These are phyloP conservation scores for Pontederia crassipes DNA, from an alignment of 176 grass and related monocot species.

Conservation along the genomic window DNA sequence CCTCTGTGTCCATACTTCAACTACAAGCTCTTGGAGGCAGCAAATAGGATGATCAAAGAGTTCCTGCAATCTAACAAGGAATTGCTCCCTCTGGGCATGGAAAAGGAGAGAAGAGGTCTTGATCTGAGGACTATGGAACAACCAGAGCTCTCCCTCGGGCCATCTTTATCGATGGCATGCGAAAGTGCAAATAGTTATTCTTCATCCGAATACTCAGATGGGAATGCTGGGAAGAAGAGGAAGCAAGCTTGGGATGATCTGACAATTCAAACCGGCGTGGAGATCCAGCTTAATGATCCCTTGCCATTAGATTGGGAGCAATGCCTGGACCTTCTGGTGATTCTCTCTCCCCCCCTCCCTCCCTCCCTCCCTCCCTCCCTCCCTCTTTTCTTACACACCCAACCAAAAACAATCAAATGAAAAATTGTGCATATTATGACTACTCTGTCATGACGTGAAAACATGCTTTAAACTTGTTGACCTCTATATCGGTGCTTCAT, in stretches of 20 bases:
- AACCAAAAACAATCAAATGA: not conserved
- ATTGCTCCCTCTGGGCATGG: not conserved
- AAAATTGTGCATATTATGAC: no score
- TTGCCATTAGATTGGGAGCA: constrained; percentile 90
- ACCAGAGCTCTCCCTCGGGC: constrained; percentile 63
- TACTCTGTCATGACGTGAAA: no score
- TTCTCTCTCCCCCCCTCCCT: constrained; percentile 5
- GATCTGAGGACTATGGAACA: constrained; percentile 28
- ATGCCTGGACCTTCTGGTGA: constrained; percentile 81
- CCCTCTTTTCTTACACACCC: not conserved
- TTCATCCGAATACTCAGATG: constrained; percentile 45
- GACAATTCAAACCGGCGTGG: constrained; percentile 32
- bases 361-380: not conserved
- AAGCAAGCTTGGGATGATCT: constrained; percentile 54
- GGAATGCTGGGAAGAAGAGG: constrained; percentile 52
- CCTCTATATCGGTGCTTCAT: no score
- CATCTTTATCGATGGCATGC: constrained; percentile 12
- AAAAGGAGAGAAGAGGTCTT: constrained; percentile 13
- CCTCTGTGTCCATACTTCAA: not conserved
- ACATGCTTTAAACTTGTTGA: no score
- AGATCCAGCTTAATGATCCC: constrained; percentile 68
- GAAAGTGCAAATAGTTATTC: constrained; percentile 42
- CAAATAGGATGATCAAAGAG: constrained; percentile 32
- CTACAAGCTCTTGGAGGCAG: not conserved
- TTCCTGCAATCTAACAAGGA: constrained; percentile 1